Percentiles rank a stretch among this genome's conserved stretches.
Evolutionary conservation across 352 stramenopile genomes (phyloP).

Genomic region (Saprolegnia diclina): DNA sequence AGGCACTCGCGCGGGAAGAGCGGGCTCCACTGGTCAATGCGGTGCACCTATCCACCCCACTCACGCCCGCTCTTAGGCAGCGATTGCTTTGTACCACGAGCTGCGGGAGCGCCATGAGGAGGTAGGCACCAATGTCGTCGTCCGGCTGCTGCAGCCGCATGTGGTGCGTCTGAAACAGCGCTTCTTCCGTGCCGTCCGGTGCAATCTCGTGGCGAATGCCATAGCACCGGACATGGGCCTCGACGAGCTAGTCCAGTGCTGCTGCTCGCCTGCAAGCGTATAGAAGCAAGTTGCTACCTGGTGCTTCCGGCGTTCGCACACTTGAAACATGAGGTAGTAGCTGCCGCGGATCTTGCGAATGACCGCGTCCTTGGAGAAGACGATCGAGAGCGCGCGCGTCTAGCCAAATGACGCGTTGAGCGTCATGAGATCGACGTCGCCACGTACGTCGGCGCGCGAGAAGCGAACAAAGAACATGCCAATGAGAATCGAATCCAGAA

Average conservation of each 20-base stretch:
- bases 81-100: slow-evolving; percentile 35
- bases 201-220: slow-evolving; percentile 62
- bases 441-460: slow-evolving; percentile 62
- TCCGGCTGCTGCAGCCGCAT: slow-evolving; percentile 85
- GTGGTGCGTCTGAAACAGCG: slow-evolving; percentile 72
- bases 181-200: slow-evolving; percentile 44
- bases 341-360: slow-evolving; percentile 86
- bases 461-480: slow-evolving; percentile 86
- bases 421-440: not conserved
- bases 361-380: slow-evolving; percentile 79
- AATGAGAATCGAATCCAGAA: slow-evolving; percentile 82
- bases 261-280: not conserved
- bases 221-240: slow-evolving; percentile 79
- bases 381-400: slow-evolving; percentile 81
- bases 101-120: slow-evolving; percentile 78
- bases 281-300: slow-evolving; percentile 40
- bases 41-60: slow-evolving; percentile 37
- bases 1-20: slow-evolving; percentile 76
- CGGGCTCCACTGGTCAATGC: slow-evolving; percentile 81
- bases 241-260: slow-evolving; percentile 40
- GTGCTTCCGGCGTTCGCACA: slow-evolving; percentile 85
- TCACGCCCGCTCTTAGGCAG: not conserved
- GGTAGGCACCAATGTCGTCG: slow-evolving; percentile 71
- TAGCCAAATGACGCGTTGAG: slow-evolving; percentile 26
- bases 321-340: slow-evolving; percentile 90